Evolutionary conservation across 2,329 filamentous ascomycete species (phyloP), one percentile per base, ranked within the genome.

Genomic region (Diaporthe eres): DNA sequence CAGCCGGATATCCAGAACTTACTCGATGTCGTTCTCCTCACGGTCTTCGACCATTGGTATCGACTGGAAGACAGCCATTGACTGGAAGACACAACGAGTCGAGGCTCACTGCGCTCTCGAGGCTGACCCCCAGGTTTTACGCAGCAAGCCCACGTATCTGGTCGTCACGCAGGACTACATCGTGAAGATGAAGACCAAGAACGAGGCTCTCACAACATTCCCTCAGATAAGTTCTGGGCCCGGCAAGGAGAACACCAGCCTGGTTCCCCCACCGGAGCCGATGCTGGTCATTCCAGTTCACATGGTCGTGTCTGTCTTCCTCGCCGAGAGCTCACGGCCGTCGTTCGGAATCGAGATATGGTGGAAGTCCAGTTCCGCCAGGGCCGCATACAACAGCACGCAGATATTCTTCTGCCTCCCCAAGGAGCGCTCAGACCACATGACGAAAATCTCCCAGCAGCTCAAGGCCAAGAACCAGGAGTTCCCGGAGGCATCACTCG

Each of bases 291-390:
- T 91, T 10, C 88, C 89, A 0, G 81, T 90, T 10, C 84, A 86
- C 22, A 86, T 85, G 51, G 84, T 91, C 34, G 87, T 91, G 51
- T 87, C 89, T 3, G 86, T 86, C 2, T 90, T 90, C 77, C 86
- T 85, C 42, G 87, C 89, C 42, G 89, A 90, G 78, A 86, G 85
- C 58, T 85, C 85, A 1, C 85, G 86, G 63, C 85, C 88, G 17
- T 85, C 87, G 9, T 89, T 88, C 60, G 88, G 88, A 8, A 81
- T 91, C 70, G 89, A 91, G 79, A 84, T 91, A 2, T 91, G 89
- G 89, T 91, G 89, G 89, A 87, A 85, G 75, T 86, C 86, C 19
- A 80, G 82, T 22, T 83, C 85, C 74, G 85, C 86, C 3, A 83
- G 84, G 17, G 82, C 88, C 55, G 82, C 85, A 19, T 90, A 88